These are phyloP conservation scores for Petunia secreta DNA, from an alignment of 257 asterid species.

Conservation along the genomic window DNA sequence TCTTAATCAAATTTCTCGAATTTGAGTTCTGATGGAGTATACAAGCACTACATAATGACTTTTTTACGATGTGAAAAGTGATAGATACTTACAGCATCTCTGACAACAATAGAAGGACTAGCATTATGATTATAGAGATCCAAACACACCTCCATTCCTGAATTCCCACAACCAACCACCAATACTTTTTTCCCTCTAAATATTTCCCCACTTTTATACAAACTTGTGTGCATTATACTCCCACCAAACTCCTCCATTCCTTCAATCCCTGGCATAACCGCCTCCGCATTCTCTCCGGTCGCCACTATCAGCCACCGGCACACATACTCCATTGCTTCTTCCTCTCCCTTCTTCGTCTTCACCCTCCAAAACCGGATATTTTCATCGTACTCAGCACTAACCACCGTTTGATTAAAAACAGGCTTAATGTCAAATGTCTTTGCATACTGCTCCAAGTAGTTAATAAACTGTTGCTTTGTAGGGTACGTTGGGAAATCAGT, in stretches of 20 bases:
- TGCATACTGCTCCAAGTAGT: constrained; percentile 65
- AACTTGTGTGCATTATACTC: constrained; percentile 64
- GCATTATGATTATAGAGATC: constrained; percentile 80
- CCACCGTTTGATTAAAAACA: constrained; percentile 51
- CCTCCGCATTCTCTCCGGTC: constrained; percentile 89
- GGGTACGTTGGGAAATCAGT: constrained; percentile 74
- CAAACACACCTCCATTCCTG: constrained; percentile 96
- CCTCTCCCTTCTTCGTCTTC: constrained; percentile 24
- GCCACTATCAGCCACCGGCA: constrained; percentile 77
- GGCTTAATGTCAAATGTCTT: constrained; percentile 61
- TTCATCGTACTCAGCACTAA: constrained; percentile 53
- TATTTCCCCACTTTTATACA: constrained; percentile 59
- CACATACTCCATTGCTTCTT: constrained; percentile 47
- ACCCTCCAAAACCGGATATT: constrained; percentile 59
- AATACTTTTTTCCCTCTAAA: constrained; percentile 65
- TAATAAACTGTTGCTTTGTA: constrained; percentile 63
- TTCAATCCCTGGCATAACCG: constrained; percentile 55
- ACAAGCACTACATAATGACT: too few species aligned
- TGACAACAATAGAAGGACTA: constrained; percentile 63
- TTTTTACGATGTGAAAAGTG: background rate
- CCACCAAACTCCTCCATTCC: constrained; percentile 65
- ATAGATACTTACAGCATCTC: constrained; percentile 67
- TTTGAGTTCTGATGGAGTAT: too few species aligned
- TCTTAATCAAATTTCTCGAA: too few species aligned
- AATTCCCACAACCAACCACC: constrained; percentile 92